phyloP scores from a whole-genome alignment of 768 basidiomycete species.

The Zangia roseola region DNA sequence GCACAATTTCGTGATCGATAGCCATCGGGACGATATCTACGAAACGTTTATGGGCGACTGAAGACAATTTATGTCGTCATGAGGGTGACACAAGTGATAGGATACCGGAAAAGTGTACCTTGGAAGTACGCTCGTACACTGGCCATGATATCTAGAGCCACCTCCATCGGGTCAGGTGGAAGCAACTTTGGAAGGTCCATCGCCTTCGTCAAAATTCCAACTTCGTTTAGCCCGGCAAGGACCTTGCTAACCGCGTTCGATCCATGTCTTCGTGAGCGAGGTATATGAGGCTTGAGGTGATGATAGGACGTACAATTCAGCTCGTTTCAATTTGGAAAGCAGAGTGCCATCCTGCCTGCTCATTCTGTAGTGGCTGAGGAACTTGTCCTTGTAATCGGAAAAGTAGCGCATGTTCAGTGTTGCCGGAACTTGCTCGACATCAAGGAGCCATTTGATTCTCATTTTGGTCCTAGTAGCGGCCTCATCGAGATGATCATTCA shows the following conservation, averaged over 20 bases:
- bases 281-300: too few species aligned
- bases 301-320: too few species aligned
- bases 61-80: background rate
- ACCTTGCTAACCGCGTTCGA: conserved; percentile 32
- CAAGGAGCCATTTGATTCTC: conserved; percentile 48
- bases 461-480: conserved; percentile 39
- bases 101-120: conserved; percentile 40
- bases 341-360: conserved; percentile 11
- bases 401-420: conserved; percentile 55
- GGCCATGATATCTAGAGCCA: conserved; percentile 65
- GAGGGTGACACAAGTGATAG: too few species aligned
- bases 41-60: conserved; percentile 50
- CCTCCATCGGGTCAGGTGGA: conserved; percentile 50
- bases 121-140: conserved; percentile 74
- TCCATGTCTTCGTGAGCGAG: too few species aligned
- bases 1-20: conserved; percentile 40
- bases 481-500: conserved; percentile 49
- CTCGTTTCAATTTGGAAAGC: conserved; percentile 1
- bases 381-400: conserved; percentile 48
- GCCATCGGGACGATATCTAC: conserved; percentile 42
- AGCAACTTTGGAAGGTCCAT: conserved; percentile 51
- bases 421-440: conserved; percentile 48
- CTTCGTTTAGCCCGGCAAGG: conserved; percentile 7
- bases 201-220: conserved; percentile 34
- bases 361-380: conserved; percentile 48